These are phyloP conservation scores for Daedalea quercina DNA, from an alignment of 768 basidiomycete genomes.

Conservation along the genomic window DNA sequence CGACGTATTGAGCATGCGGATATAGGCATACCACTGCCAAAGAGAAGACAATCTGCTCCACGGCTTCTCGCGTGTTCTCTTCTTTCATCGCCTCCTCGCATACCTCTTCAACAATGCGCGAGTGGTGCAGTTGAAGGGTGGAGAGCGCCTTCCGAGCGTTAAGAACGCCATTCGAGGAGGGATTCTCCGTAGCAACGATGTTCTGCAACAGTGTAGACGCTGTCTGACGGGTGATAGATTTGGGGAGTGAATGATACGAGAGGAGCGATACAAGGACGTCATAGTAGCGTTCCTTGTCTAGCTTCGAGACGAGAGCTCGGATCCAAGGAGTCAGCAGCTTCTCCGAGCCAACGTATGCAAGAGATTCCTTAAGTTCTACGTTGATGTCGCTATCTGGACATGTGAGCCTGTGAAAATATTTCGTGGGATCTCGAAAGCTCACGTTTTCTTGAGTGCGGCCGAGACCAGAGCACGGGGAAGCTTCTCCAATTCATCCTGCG, in stretches of 20 bases:
- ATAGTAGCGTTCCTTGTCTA: conserved; percentile 23
- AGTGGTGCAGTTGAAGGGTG: conserved; percentile 60
- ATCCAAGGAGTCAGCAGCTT: conserved; percentile 53
- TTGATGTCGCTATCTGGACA: conserved; percentile 34
- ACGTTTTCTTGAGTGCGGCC: conserved; percentile 42
- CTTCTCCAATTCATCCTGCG: conserved; percentile 49
- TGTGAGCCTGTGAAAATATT: not conserved
- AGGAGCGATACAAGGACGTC: conserved; percentile 26
- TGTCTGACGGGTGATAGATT: conserved; percentile 13
- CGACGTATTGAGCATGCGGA: too few relatives aligned
- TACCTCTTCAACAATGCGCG: conserved; percentile 37
- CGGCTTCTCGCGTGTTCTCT: conserved; percentile 27
- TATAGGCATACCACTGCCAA: conserved; percentile 44
- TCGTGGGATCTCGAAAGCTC: conserved; percentile 20
- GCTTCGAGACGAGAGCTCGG: conserved; percentile 28
- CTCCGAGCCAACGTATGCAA: conserved; percentile 46
- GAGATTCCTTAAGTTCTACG: conserved; percentile 37
- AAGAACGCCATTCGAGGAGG: not conserved
- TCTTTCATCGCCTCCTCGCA: conserved; percentile 31
- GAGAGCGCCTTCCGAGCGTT: conserved; percentile 35
- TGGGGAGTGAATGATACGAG: conserved; percentile 18
- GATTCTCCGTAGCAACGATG: conserved; percentile 6
- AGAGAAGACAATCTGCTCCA: conserved; percentile 53
- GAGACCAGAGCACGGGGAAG: conserved; percentile 25
- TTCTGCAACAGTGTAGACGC: conserved; percentile 9